phyloP scores from a whole-genome alignment of 768 basidiomycete species.

The Xerocomellus dryophilus region DNA sequence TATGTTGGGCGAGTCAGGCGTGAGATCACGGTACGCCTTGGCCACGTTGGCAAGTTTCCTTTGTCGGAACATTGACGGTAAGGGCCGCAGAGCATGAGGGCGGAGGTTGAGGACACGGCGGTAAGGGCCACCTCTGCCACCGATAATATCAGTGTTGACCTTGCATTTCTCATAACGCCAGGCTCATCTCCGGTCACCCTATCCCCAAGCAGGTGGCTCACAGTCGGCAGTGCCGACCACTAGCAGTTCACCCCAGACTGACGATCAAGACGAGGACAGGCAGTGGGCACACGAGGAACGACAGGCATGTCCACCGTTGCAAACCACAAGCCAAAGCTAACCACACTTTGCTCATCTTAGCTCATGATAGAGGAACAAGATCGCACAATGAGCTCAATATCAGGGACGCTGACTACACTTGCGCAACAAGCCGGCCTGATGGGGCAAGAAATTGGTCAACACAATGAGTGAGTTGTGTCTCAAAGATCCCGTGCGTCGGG shows the following conservation, averaged over 20 bases:
- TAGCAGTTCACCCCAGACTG: conserved; percentile 13
- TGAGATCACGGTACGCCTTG: conserved; percentile 72
- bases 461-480: conserved; percentile 68
- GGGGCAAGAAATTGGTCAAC: conserved; percentile 88
- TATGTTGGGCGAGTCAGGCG: conserved; percentile 74
- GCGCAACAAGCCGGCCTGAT: conserved; percentile 92
- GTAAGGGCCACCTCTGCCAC: conserved; percentile 8
- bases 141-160: neutral
- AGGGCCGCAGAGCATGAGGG: conserved; percentile 69
- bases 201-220: conserved; percentile 15
- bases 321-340: neutral
- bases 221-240: conserved; percentile 11
- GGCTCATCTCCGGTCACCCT: conserved; percentile 17
- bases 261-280: conserved; percentile 60
- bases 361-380: conserved; percentile 89
- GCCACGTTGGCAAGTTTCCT: conserved; percentile 2
- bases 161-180: neutral
- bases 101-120: conserved; percentile 43
- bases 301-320: conserved; percentile 47
- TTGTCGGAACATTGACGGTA: conserved; percentile 26
- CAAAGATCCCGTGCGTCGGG: conserved; percentile 1
- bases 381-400: conserved; percentile 80
- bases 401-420: conserved; percentile 79
- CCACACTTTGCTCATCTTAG: conserved; percentile 36
- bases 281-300: conserved; percentile 87